These are phyloP conservation scores for Xylariaceae sp. DNA, from an alignment of 2,329 filamentous ascomycete species.

Conservation along the genomic window DNA sequence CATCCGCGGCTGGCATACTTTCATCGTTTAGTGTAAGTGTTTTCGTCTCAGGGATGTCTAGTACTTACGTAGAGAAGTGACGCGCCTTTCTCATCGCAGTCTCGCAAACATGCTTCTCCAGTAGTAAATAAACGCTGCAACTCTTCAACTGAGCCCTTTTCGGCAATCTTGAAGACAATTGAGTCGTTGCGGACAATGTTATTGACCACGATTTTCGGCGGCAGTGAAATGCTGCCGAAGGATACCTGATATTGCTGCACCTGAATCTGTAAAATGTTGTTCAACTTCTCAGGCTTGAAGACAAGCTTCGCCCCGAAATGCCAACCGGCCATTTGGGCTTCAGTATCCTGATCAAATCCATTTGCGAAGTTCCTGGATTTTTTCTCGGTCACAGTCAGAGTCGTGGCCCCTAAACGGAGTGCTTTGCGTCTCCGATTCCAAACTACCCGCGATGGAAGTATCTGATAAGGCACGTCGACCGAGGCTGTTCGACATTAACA, in stretches of 20 bases:
- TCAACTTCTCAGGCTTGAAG: background rate
- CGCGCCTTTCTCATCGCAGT: constrained; percentile 1
- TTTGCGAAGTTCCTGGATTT: constrained; percentile 1
- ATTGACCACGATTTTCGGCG: background rate
- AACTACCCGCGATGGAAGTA: background rate
- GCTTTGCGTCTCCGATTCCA: constrained; percentile 1
- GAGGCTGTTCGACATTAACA: constrained; percentile 3
- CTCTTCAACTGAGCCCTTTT: background rate
- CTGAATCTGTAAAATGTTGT: constrained; percentile 1
- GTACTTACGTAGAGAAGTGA: constrained; percentile 11
- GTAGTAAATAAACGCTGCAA: background rate
- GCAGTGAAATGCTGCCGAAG: background rate
- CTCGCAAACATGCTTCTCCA: constrained; percentile 2
- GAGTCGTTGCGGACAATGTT: constrained; percentile 8
- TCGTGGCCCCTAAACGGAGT: constrained; percentile 5
- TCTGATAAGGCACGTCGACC: background rate
- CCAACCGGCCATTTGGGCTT: background rate
- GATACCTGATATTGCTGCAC: constrained; percentile 7
- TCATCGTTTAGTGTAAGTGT: background rate
- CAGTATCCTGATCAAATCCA: background rate
- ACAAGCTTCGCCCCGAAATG: constrained; percentile 7
- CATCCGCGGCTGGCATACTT: background rate
- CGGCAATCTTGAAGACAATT: background rate
- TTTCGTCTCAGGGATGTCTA: background rate
- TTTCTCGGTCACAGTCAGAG: constrained; percentile 12